Percentiles rank a stretch among this genome's conserved stretches.
Evolutionary conservation across 345 rosid genomes (phyloP).

Genomic region (Jatropha curcas): DNA sequence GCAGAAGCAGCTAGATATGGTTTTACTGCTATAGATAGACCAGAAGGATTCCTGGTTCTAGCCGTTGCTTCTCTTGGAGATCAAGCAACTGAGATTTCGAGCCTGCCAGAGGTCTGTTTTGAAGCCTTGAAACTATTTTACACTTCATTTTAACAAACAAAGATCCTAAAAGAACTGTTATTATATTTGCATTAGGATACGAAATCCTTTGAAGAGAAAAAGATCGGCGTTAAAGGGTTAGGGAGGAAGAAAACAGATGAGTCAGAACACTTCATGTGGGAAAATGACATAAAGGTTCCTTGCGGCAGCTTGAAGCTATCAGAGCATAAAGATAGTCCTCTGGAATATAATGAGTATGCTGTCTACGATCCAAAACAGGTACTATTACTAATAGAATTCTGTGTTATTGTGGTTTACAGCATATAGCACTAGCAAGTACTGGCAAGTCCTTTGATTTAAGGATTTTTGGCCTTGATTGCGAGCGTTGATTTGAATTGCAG

Average conservation of each 20-base stretch:
- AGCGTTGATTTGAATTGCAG: constrained; percentile 39
- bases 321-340: constrained; percentile 56
- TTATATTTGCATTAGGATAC: constrained; percentile 2
- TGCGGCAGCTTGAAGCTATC: constrained; percentile 69
- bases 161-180: not conserved
- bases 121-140: not conserved
- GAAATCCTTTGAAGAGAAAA: constrained; percentile 51
- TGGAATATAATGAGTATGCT: constrained; percentile 77
- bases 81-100: constrained; percentile 43
- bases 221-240: constrained; percentile 63
- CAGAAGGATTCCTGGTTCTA: constrained; percentile 70
- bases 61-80: constrained; percentile 65
- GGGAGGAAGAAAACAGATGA: constrained; percentile 80
- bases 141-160: not conserved
- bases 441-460: no score
- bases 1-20: constrained; percentile 85
- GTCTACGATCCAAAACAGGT: constrained; percentile 83
- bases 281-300: constrained; percentile 67
- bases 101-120: constrained; percentile 50
- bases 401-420: no score
- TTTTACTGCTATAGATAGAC: constrained; percentile 70
- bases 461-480: no score
- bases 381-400: no score
- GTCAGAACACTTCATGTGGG: constrained; percentile 56
- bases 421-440: no score